A percentile compares a stretch with the other conserved stretches of the same genome.
These are phyloP conservation scores for Phytophthora melonis DNA, from an alignment of 352 stramenopile species.

Conservation along the genomic window DNA sequence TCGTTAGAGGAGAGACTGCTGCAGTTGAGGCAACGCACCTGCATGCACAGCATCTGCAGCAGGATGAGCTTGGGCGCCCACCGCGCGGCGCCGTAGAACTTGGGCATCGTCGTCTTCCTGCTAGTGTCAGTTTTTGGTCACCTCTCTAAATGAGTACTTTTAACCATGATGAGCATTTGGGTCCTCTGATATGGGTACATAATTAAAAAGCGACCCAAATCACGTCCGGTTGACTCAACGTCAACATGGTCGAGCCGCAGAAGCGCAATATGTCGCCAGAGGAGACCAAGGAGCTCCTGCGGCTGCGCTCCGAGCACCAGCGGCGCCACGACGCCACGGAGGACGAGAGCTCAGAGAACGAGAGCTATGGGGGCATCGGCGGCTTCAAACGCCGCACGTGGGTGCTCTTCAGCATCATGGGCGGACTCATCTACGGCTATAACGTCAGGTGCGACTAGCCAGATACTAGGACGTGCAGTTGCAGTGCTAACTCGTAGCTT, in stretches of 20 bases:
- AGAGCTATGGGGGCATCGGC: slow-evolving; percentile 22
- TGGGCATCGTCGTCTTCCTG: slow-evolving; percentile 60
- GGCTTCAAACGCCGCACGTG: slow-evolving; percentile 64
- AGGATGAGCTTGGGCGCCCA: slow-evolving; percentile 91
- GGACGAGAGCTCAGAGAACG: slow-evolving; percentile 3
- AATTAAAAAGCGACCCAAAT: not conserved
- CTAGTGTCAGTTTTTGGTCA: not conserved
- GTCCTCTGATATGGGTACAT: not conserved
- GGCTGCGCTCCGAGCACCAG: slow-evolving; percentile 47
- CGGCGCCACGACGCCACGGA: slow-evolving; percentile 15
- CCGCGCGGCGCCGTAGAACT: slow-evolving; percentile 82
- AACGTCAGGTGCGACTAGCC: slow-evolving; percentile 62
- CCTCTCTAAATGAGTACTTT: not conserved
- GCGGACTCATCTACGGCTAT: slow-evolving; percentile 90
- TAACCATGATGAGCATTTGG: not conserved
- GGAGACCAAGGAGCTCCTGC: slow-evolving; percentile 73
- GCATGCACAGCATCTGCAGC: slow-evolving; percentile 89
- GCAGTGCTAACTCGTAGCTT: not conserved
- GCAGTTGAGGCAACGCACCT: slow-evolving; percentile 50
- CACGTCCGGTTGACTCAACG: slow-evolving; percentile 11
- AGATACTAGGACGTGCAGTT: too few species aligned
- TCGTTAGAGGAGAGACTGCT: not conserved
- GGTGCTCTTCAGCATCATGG: slow-evolving; percentile 84
- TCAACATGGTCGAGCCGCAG: slow-evolving; percentile 20
- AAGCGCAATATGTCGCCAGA: slow-evolving; percentile 41